These are phyloP conservation scores for Ambrosia artemisiifolia DNA, from an alignment of 129 eudicot species.

Conservation along the genomic window DNA sequence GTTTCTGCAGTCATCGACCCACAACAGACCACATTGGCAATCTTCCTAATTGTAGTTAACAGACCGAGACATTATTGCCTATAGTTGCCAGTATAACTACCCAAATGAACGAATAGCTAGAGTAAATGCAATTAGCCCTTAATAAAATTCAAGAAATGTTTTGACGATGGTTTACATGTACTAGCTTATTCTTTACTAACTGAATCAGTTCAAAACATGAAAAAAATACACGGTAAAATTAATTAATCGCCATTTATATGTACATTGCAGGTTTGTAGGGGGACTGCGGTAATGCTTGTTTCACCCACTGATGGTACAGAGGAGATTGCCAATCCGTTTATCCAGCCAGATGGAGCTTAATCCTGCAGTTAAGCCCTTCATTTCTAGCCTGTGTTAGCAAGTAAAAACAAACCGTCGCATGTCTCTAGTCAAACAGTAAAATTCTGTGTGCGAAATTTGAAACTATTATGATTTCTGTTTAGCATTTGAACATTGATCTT, in stretches of 20 bases:
- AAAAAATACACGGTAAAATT: neutral
- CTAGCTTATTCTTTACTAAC: neutral
- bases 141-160: neutral
- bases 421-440: neutral
- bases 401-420: neutral
- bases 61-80: neutral
- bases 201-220: neutral
- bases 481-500: neutral
- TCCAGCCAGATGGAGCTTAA: conserved; percentile 91
- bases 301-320: conserved; percentile 98
- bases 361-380: neutral
- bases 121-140: neutral
- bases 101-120: neutral
- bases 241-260: neutral
- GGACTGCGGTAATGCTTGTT: conserved; percentile 99
- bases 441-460: neutral
- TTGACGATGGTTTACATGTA: neutral
- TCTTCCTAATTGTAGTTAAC: neutral
- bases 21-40: neutral
- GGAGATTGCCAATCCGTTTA: conserved; percentile 93
- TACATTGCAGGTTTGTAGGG: conserved; percentile 80
- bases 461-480: neutral
- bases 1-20: neutral
- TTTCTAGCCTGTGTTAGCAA: neutral
- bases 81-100: no score